Conservation (phyloP, 176 grass and related monocot species). For the Zea mays region DNA sequence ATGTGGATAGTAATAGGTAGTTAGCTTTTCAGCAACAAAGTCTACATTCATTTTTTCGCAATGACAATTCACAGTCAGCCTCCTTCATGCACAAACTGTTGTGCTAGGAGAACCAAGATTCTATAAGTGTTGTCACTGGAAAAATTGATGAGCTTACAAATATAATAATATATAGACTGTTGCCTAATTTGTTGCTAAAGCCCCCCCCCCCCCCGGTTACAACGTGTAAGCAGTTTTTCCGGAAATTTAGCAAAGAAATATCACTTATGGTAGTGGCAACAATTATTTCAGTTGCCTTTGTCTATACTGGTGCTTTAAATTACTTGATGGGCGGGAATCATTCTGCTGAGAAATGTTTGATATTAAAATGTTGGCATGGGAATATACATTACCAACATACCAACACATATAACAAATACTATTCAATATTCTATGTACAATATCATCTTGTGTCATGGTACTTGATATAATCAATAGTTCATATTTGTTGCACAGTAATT, state of each 20-base stretch:
- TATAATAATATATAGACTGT: background rate
- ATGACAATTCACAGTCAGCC: background rate
- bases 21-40: background rate
- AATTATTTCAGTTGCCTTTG: conserved; percentile 19
- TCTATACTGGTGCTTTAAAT: background rate
- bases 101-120: background rate
- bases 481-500: conserved; percentile 2
- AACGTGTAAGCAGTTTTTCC: background rate
- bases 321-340: conserved; percentile 1
- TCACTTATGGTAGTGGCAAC: background rate
- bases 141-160: no score
- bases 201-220: background rate
- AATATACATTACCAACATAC: conserved; percentile 7
- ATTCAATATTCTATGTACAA: conserved; percentile 25
- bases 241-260: conserved; percentile 7
- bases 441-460: conserved; percentile 24
- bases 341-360: background rate
- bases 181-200: background rate
- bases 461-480: conserved; percentile 16
- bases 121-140: background rate
- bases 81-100: background rate
- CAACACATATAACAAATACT: conserved; percentile 7
- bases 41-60: background rate
- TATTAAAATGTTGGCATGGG: conserved; percentile 2
- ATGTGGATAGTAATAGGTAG: conserved; percentile 1